Conservation (phyloP, 352 stramenopile species). For the Poterioochromonas sp. region DNA sequence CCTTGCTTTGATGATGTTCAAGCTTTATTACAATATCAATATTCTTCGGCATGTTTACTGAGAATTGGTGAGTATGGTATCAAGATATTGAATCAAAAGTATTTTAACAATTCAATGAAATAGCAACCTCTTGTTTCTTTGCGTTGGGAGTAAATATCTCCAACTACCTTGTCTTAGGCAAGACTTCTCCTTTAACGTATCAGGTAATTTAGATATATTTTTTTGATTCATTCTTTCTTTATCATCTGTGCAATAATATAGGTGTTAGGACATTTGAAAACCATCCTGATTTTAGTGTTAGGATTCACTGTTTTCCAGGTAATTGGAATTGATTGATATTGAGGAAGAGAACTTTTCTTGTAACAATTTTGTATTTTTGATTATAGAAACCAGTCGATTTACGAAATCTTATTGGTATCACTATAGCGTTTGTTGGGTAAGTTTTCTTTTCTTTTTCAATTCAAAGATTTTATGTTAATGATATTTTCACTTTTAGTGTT, state of each 20-base stretch:
- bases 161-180: slow-evolving; percentile 45
- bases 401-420: slow-evolving; percentile 33
- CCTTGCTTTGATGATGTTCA: slow-evolving; percentile 43
- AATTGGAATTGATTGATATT: background rate
- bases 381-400: slow-evolving; percentile 9
- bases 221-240: background rate
- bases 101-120: background rate
- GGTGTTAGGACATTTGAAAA: slow-evolving; percentile 45
- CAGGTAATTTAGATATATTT: too few species aligned
- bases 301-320: slow-evolving; percentile 39
- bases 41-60: background rate
- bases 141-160: slow-evolving; percentile 44
- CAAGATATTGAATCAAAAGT: background rate
- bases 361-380: background rate
- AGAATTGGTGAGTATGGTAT: background rate
- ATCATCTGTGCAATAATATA: background rate
- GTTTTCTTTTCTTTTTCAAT: background rate
- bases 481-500: slow-evolving; percentile 29
- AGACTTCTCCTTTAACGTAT: slow-evolving; percentile 43
- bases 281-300: slow-evolving; percentile 40
- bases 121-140: slow-evolving; percentile 36
- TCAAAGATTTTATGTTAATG: background rate
- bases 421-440: slow-evolving; percentile 26
- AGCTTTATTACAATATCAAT: background rate
- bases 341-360: background rate